phyloP scores from a whole-genome alignment of 2,329 filamentous ascomycete genomes.

The Ambrosiella cleistominuta region DNA sequence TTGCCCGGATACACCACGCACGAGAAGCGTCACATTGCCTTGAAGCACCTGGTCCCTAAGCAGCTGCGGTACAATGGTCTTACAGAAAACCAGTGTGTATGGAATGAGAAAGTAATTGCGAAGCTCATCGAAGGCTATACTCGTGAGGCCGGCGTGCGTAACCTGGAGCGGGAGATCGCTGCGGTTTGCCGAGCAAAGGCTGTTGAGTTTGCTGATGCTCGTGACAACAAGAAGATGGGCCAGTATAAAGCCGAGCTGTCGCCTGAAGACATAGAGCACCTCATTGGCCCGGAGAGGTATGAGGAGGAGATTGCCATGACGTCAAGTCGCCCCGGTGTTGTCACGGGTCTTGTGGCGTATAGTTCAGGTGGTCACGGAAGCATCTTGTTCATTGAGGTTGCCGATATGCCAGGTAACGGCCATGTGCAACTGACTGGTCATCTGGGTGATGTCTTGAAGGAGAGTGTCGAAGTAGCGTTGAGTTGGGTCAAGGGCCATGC shows the following conservation, averaged over 20 bases:
- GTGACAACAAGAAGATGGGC: slow-evolving; percentile 50
- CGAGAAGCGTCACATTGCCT: slow-evolving; percentile 90
- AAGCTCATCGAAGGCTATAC: slow-evolving; percentile 96
- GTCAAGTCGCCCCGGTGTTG: slow-evolving; percentile 67
- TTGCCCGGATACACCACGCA: slow-evolving; percentile 91
- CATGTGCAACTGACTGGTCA: slow-evolving; percentile 91
- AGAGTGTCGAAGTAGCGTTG: slow-evolving; percentile 87
- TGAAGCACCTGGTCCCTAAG: slow-evolving; percentile 86
- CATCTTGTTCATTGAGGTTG: slow-evolving; percentile 95
- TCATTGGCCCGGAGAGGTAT: slow-evolving; percentile 82
- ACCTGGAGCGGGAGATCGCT: slow-evolving; percentile 87
- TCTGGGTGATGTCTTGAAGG: slow-evolving; percentile 89
- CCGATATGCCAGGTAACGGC: slow-evolving; percentile 87
- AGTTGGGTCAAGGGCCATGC: slow-evolving; percentile 96
- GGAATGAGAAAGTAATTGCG: slow-evolving; percentile 72
- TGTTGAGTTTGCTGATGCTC: slow-evolving; percentile 82
- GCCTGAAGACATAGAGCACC: slow-evolving; percentile 68
- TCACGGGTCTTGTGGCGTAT: slow-evolving; percentile 92
- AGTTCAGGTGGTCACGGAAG: slow-evolving; percentile 81
- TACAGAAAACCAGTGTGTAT: slow-evolving; percentile 51
- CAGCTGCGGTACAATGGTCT: slow-evolving; percentile 86
- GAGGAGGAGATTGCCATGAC: slow-evolving; percentile 85
- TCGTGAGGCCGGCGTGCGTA: slow-evolving; percentile 87
- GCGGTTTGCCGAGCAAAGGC: slow-evolving; percentile 89
- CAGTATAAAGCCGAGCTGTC: slow-evolving; percentile 59